Conservation (phyloP, 768 basidiomycete genomes). For the Lanmaoa rubissima region DNA sequence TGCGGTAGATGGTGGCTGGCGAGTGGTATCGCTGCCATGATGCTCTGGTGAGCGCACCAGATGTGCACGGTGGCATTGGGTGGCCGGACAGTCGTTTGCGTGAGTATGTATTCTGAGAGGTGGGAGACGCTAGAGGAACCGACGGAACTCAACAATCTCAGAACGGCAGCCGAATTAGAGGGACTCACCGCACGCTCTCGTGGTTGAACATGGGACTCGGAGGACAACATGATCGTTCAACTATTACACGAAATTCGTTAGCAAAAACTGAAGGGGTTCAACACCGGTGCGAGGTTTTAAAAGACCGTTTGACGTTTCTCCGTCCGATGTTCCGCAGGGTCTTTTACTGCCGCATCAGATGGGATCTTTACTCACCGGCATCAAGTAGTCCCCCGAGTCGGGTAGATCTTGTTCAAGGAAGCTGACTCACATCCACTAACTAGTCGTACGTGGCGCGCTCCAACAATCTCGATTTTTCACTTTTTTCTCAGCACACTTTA, state of each 20-base stretch:
- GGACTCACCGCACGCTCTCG: slow-evolving; percentile 15
- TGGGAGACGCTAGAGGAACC: background rate
- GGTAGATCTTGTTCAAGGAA: background rate
- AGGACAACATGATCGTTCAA: background rate
- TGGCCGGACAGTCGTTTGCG: background rate
- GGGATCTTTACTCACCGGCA: slow-evolving; percentile 9
- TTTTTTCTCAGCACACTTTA: no score
- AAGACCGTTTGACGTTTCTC: background rate
- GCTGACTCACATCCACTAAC: background rate
- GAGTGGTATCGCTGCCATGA: background rate
- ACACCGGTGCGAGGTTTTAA: slow-evolving; percentile 1
- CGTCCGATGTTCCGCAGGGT: slow-evolving; percentile 9
- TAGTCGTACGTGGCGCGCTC: background rate
- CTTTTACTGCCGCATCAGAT: background rate
- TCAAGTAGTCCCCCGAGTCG: background rate
- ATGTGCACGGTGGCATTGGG: background rate
- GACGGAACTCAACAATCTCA: background rate
- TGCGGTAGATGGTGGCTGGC: background rate
- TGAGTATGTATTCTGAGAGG: background rate
- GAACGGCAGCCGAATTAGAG: background rate
- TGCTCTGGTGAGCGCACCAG: background rate
- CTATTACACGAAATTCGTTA: background rate
- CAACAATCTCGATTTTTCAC: no score
- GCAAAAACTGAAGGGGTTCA: background rate
- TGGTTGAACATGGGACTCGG: background rate